Conservation (phyloP, 192 early-diverging fungal genomes). For the Oehlia diaphana region DNA sequence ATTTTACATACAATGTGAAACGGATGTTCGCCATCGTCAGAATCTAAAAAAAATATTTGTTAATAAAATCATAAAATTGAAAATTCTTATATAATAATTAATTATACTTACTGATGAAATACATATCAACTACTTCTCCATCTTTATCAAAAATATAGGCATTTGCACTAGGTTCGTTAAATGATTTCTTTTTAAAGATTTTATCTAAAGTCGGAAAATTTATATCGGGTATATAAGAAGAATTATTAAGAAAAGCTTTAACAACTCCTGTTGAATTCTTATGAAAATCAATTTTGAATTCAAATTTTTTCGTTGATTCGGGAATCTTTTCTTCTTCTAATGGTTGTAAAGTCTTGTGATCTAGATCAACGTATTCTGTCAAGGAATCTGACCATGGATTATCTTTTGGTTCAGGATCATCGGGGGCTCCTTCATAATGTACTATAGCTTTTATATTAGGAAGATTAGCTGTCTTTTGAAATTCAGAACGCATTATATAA, state of each 20-base stretch:
- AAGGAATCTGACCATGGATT: constrained; percentile 38
- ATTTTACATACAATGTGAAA: constrained; percentile 41
- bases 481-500: constrained; percentile 52
- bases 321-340: constrained; percentile 31
- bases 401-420: constrained; percentile 27
- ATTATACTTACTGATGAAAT: constrained; percentile 32
- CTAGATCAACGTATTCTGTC: constrained; percentile 39
- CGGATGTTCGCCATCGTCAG: constrained; percentile 34
- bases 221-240: constrained; percentile 30
- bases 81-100: constrained; percentile 30
- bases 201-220: constrained; percentile 34
- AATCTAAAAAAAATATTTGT: constrained; percentile 22
- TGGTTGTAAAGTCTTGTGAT: constrained; percentile 39
- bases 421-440: constrained; percentile 45
- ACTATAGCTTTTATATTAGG: constrained; percentile 40
- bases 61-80: constrained; percentile 25
- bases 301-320: constrained; percentile 30
- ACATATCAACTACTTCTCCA: constrained; percentile 38
- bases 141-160: constrained; percentile 39
- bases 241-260: constrained; percentile 30
- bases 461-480: constrained; percentile 39
- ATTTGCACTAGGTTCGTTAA: constrained; percentile 36
- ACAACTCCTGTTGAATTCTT: constrained; percentile 28
- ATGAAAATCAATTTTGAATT: constrained; percentile 26
- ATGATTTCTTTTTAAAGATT: constrained; percentile 33